Conservation (phyloP, 2,329 filamentous ascomycete species). For the Trichophyton simii region DNA sequence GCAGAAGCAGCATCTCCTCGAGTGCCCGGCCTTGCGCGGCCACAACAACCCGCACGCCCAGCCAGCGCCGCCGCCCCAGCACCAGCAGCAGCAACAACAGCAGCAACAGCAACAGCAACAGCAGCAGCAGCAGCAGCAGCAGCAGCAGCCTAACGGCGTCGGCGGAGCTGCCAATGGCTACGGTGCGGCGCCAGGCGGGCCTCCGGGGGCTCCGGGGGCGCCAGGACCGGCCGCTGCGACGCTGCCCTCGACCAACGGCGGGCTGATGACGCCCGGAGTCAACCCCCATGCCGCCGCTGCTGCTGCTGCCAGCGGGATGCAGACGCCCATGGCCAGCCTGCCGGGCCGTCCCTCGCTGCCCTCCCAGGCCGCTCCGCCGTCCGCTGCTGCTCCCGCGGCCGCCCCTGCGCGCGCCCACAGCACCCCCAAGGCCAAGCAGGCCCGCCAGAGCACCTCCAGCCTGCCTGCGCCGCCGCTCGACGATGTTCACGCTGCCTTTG, state of each 20-base stretch:
- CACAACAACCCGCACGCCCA: conserved; percentile 34
- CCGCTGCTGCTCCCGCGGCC: conserved; percentile 19
- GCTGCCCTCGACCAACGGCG: conserved; percentile 31
- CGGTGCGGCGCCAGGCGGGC: conserved; percentile 29
- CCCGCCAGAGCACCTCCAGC: conserved; percentile 28
- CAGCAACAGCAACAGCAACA: not conserved
- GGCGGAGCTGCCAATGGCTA: conserved; percentile 30
- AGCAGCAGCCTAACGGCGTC: conserved; percentile 24
- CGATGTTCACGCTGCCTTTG: conserved; percentile 38
- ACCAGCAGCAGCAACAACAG: not conserved
- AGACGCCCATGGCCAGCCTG: conserved; percentile 30
- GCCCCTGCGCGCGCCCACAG: conserved; percentile 24
- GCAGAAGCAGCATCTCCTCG: conserved; percentile 40
- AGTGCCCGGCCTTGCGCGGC: conserved; percentile 38
- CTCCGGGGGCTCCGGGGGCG: conserved; percentile 21
- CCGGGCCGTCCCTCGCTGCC: conserved; percentile 30
- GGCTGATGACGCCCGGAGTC: conserved; percentile 35
- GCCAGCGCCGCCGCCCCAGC: conserved; percentile 17
- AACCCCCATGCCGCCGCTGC: conserved; percentile 23
- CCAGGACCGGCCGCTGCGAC: conserved; percentile 21
- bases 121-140: not conserved
- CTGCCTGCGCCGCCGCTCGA: conserved; percentile 37
- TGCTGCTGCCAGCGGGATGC: conserved; percentile 24
- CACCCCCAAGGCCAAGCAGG: conserved; percentile 26
- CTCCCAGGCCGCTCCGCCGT: conserved; percentile 25